Conservation (phyloP, 805 yeast species). For the Saccharomyces cerevisiae region DNA sequence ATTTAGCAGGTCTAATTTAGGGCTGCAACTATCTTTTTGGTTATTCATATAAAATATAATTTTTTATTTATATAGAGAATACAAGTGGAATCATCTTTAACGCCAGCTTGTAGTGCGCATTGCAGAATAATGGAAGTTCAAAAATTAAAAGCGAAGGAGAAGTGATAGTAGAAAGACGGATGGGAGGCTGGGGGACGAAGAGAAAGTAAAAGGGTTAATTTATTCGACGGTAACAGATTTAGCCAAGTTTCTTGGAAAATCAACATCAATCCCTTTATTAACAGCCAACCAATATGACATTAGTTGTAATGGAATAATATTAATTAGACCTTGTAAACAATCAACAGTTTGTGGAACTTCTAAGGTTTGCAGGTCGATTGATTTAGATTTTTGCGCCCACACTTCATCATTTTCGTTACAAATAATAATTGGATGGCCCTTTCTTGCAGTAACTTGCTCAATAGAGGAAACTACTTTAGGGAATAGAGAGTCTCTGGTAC, state of each 20-base stretch:
- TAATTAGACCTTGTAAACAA: constrained; percentile 92
- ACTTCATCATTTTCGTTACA: constrained; percentile 75
- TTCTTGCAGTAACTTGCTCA: constrained; percentile 94
- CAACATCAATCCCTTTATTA: constrained; percentile 90
- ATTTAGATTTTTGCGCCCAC: constrained; percentile 37
- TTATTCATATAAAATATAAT: neutral
- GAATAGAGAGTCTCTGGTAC: constrained; percentile 91
- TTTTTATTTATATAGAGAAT: neutral
- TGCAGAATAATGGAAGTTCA: neutral
- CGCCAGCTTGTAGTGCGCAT: neutral
- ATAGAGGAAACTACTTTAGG: constrained; percentile 94
- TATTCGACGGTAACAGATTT: constrained; percentile 96
- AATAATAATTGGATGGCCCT: constrained; percentile 91
- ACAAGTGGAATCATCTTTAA: neutral
- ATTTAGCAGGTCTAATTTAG: neutral
- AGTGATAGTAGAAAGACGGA: neutral
- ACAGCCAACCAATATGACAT: constrained; percentile 97
- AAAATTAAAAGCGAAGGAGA: neutral
- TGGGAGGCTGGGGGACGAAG: neutral
- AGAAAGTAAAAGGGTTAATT: constrained; percentile 2
- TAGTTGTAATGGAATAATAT: constrained; percentile 89
- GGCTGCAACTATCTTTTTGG: neutral
- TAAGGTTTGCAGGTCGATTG: constrained; percentile 50
- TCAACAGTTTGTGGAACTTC: constrained; percentile 95
- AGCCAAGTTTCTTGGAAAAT: constrained; percentile 97